phyloP scores from a whole-genome alignment of 805 yeast genomes.

The Hanseniaspora opuntiae region DNA sequence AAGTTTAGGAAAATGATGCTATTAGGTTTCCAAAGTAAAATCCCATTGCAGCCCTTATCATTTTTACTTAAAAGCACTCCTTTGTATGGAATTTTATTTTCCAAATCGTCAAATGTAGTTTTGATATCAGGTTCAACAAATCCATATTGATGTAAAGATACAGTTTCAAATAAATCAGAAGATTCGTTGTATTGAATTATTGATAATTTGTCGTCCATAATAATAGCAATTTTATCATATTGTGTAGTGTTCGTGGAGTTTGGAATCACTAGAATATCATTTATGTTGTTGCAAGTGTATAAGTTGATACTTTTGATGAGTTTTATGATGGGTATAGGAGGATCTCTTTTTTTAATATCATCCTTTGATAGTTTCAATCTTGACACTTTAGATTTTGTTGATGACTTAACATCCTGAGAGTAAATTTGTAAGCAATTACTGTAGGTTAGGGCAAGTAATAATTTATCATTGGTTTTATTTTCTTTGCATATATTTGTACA shows the following conservation, averaged over 20 bases:
- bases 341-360: slow-evolving; percentile 16
- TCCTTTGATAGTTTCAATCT: background rate
- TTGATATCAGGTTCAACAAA: slow-evolving; percentile 43
- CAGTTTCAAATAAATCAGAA: slow-evolving; percentile 45
- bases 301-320: slow-evolving; percentile 47
- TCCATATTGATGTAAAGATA: slow-evolving; percentile 73
- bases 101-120: slow-evolving; percentile 30
- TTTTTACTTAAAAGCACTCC: slow-evolving; percentile 27
- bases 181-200: slow-evolving; percentile 55
- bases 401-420: slow-evolving; percentile 1
- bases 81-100: slow-evolving; percentile 16
- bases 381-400: background rate
- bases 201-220: slow-evolving; percentile 52
- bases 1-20: slow-evolving; percentile 11
- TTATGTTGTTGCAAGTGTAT: slow-evolving; percentile 4
- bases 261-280: slow-evolving; percentile 3
- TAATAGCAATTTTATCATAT: slow-evolving; percentile 7
- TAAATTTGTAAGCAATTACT: slow-evolving; percentile 5
- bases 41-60: slow-evolving; percentile 50
- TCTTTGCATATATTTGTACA: slow-evolving; percentile 2
- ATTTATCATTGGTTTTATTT: background rate
- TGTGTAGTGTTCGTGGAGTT: background rate
- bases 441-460: background rate
- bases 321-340: slow-evolving; percentile 23
- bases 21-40: slow-evolving; percentile 34